Conservation (phyloP, 306 rosid species). For the Medicago lupulina region DNA sequence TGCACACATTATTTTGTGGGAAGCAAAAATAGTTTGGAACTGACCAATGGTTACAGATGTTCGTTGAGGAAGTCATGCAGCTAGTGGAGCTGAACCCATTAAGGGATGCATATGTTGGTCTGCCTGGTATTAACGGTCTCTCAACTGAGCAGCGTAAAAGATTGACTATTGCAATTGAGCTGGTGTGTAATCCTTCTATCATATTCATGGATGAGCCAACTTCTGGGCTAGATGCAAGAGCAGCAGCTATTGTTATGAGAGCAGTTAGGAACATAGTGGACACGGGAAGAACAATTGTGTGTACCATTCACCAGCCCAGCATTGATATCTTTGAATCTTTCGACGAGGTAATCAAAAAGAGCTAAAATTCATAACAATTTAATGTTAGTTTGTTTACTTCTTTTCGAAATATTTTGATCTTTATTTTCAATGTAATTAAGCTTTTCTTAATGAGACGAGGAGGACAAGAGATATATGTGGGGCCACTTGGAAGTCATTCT, state of each 20-base stretch:
- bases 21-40: not conserved
- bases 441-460: constrained; percentile 43
- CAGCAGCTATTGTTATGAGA: constrained; percentile 53
- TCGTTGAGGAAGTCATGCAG: constrained; percentile 61
- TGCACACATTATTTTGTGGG: not conserved
- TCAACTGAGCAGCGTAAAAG: constrained; percentile 63
- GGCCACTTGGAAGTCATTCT: constrained; percentile 43
- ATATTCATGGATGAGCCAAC: constrained; percentile 58
- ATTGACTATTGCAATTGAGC: constrained; percentile 62
- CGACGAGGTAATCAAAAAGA: constrained; percentile 39
- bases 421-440: constrained; percentile 21
- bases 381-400: not conserved
- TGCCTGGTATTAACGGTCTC: constrained; percentile 49
- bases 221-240: constrained; percentile 53
- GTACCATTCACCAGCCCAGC: constrained; percentile 56
- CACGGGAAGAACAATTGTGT: constrained; percentile 49
- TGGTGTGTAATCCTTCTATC: constrained; percentile 56
- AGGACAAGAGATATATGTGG: constrained; percentile 52
- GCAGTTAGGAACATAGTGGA: constrained; percentile 44
- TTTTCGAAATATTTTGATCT: not conserved
- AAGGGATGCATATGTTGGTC: constrained; percentile 62
- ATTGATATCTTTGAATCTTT: constrained; percentile 51
- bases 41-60: constrained; percentile 22
- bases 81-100: constrained; percentile 56
- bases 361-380: no score